Conservation (phyloP, 768 basidiomycete genomes). For the Asterophora lycoperdoides region DNA sequence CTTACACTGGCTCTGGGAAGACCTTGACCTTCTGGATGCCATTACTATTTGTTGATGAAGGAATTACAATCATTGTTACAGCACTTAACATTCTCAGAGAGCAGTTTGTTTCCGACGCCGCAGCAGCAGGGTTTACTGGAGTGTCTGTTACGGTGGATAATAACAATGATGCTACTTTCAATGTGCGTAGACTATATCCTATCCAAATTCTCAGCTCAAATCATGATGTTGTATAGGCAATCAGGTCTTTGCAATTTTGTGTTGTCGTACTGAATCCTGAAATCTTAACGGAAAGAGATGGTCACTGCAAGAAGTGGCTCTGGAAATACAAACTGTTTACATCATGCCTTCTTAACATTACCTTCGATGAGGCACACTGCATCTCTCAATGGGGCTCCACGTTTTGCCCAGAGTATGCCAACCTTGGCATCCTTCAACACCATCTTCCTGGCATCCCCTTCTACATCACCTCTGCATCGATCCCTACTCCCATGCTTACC, state of each 20-base stretch:
- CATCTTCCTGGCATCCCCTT: conserved; percentile 11
- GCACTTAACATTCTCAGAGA: conserved; percentile 20
- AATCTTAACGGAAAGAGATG: conserved; percentile 5
- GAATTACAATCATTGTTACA: conserved; percentile 19
- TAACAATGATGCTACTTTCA: conserved; percentile 11
- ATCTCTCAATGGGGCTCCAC: conserved; percentile 27
- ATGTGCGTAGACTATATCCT: too few species aligned
- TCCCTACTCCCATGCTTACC: conserved; percentile 13
- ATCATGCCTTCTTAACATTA: conserved; percentile 23
- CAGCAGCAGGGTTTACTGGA: conserved; percentile 9
- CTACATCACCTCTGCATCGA: conserved; percentile 20
- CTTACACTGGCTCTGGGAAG: conserved; percentile 23
- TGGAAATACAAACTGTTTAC: conserved; percentile 19
- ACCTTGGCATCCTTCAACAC: conserved; percentile 14
- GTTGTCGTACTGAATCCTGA: conserved; percentile 19
- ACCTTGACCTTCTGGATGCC: conserved; percentile 23
- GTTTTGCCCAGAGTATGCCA: conserved; percentile 28
- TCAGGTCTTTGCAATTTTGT: conserved; percentile 11
- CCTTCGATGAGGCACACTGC: conserved; percentile 34
- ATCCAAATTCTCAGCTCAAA: too few species aligned
- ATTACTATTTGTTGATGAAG: conserved; percentile 13
- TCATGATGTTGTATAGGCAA: too few species aligned
- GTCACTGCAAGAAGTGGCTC: neutral
- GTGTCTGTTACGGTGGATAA: conserved; percentile 14
- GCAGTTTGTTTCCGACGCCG: conserved; percentile 17